These are phyloP conservation scores for Populus pruinosa DNA, from an alignment of 345 rosid genomes.

Conservation along the genomic window DNA sequence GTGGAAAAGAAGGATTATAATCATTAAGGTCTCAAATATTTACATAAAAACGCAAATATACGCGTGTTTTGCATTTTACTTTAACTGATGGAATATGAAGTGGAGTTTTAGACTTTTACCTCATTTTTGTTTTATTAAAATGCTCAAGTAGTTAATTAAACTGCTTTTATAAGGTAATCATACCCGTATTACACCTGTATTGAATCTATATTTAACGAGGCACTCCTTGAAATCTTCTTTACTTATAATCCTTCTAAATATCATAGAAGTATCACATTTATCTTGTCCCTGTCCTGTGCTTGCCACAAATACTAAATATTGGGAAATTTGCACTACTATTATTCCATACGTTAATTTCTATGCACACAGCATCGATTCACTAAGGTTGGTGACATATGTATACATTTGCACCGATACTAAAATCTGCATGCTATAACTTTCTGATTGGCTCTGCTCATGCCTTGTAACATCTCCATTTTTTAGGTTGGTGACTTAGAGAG, in stretches of 20 bases:
- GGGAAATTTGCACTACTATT: background rate
- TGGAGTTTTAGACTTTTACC: background rate
- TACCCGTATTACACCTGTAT: background rate
- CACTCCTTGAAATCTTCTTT: background rate
- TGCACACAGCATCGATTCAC: background rate
- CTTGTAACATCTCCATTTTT: constrained; percentile 6
- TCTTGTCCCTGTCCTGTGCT: background rate
- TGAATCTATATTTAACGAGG: background rate
- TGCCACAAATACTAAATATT: background rate
- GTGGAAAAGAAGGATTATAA: background rate
- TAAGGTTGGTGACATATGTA: background rate
- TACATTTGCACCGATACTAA: background rate
- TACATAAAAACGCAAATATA: background rate
- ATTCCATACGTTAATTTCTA: background rate
- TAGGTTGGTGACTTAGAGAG: constrained; percentile 67
- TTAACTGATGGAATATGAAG: background rate
- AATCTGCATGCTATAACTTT: background rate
- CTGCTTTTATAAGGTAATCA: background rate
- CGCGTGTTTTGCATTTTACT: background rate
- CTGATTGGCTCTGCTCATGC: constrained; percentile 1
- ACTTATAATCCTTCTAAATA: background rate
- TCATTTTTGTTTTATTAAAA: background rate
- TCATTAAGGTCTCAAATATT: background rate
- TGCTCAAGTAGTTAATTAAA: background rate
- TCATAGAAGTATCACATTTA: background rate